Percentiles rank a stretch among this genome's conserved stretches.
Evolutionary conservation across 129 eudicot genomes (phyloP).

Genomic region (Escallonia herrerae): DNA sequence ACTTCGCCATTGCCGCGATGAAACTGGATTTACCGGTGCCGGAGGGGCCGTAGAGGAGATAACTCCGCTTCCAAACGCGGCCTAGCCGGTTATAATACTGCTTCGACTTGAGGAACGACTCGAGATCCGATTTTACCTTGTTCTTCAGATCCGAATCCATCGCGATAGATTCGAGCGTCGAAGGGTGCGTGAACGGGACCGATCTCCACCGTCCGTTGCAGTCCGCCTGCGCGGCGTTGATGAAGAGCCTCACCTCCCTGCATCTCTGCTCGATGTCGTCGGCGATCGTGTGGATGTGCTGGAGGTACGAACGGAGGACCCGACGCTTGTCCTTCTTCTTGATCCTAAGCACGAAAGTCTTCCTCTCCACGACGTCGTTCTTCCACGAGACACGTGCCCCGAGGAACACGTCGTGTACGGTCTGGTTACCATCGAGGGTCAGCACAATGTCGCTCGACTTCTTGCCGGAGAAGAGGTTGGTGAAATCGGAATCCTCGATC

Average conservation of each 20-base stretch:
- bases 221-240: not conserved
- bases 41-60: conserved; percentile 26
- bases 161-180: conserved; percentile 35
- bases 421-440: conserved; percentile 42
- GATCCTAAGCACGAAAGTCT: conserved; percentile 24
- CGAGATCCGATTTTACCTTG: conserved; percentile 24
- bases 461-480: conserved; percentile 47
- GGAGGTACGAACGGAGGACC: conserved; percentile 38
- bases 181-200: conserved; percentile 39
- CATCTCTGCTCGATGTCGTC: conserved; percentile 33
- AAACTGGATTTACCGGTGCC: conserved; percentile 35
- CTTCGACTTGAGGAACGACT: conserved; percentile 25
- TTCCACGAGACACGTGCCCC: conserved; percentile 64
- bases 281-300: conserved; percentile 35
- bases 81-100: conserved; percentile 33
- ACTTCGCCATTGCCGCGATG: conserved; percentile 19
- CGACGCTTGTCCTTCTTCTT: conserved; percentile 36
- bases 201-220: conserved; percentile 26
- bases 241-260: conserved; percentile 20
- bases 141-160: conserved; percentile 35
- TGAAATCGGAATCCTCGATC: conserved; percentile 71
- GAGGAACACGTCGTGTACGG: conserved; percentile 45
- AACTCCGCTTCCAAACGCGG: conserved; percentile 36
- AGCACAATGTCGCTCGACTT: conserved; percentile 46
- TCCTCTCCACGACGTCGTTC: conserved; percentile 14